Conservation (phyloP, 2,329 filamentous ascomycete species). For the Colletotrichum costaricense region DNA sequence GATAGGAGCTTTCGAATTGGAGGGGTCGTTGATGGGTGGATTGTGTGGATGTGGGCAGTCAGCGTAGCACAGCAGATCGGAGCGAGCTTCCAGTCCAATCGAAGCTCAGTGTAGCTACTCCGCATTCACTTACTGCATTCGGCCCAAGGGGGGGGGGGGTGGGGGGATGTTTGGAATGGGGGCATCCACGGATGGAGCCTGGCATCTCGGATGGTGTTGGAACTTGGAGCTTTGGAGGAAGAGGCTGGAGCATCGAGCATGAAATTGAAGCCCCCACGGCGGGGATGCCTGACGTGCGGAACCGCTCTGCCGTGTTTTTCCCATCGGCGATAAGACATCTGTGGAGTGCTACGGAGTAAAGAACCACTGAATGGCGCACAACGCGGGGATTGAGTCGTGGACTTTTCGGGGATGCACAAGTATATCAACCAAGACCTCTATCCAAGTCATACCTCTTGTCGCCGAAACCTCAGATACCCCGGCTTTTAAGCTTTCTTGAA, state of each 20-base stretch:
- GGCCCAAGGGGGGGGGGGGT: background rate
- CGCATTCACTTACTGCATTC: constrained; percentile 6
- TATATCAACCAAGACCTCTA: background rate
- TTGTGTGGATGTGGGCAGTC: no score
- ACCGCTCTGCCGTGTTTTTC: background rate
- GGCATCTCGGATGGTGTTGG: no score
- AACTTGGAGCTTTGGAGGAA: no score
- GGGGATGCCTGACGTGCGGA: constrained; percentile 28
- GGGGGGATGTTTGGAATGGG: no score
- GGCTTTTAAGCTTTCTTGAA: background rate
- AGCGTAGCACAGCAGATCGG: background rate
- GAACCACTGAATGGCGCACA: background rate
- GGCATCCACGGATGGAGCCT: no score
- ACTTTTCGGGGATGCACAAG: background rate
- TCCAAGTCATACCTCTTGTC: background rate
- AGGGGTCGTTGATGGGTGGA: background rate
- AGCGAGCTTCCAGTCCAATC: background rate
- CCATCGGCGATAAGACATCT: constrained; percentile 24
- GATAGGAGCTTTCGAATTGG: background rate
- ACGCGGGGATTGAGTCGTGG: constrained; percentile 14
- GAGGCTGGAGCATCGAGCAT: background rate
- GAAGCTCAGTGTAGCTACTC: constrained; percentile 15
- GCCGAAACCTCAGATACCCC: background rate
- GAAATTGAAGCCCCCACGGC: background rate
- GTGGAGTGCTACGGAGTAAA: background rate